These are phyloP conservation scores for Boletus fagicola DNA, from an alignment of 768 basidiomycete genomes.

Conservation along the genomic window DNA sequence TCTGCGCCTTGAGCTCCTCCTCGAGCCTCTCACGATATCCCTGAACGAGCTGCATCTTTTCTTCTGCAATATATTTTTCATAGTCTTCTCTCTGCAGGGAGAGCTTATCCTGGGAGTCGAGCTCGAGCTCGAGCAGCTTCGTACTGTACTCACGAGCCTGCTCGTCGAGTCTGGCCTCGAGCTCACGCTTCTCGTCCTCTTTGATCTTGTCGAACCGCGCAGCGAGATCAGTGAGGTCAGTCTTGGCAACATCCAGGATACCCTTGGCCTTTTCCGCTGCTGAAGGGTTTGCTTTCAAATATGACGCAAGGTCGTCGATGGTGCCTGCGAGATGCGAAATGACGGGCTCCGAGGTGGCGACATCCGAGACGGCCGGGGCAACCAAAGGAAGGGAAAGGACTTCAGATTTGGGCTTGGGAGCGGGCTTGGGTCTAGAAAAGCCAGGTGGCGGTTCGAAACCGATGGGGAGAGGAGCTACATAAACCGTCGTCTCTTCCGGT, in stretches of 20 bases:
- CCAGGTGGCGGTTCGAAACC: conserved; percentile 95
- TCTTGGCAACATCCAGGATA: conserved; percentile 77
- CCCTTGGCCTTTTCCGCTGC: conserved; percentile 65
- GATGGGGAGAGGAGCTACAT: conserved; percentile 76
- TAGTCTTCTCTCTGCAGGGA: conserved; percentile 85
- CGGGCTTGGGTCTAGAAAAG: conserved; percentile 60
- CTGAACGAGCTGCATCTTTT: conserved; percentile 67
- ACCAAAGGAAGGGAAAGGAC: conserved; percentile 76
- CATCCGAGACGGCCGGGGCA: conserved; percentile 73
- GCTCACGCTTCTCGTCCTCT: conserved; percentile 69
- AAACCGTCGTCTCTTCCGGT: conserved; percentile 38
- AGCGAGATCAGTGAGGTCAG: conserved; percentile 75
- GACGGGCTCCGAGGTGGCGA: conserved; percentile 81
- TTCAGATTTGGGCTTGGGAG: conserved; percentile 36
- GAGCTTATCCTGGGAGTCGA: conserved; percentile 82
- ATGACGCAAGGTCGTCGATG: conserved; percentile 88
- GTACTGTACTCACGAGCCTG: conserved; percentile 81
- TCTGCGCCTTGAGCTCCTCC: conserved; percentile 80
- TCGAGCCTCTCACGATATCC: conserved; percentile 86
- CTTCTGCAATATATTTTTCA: conserved; percentile 75
- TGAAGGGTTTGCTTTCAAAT: conserved; percentile 70
- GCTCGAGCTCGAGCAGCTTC: conserved; percentile 78
- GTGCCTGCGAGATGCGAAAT: conserved; percentile 88
- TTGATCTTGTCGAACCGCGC: conserved; percentile 75
- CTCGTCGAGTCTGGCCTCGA: conserved; percentile 71